Conservation (phyloP, 352 stramenopile genomes). For the Globisporangium iwayamae region DNA sequence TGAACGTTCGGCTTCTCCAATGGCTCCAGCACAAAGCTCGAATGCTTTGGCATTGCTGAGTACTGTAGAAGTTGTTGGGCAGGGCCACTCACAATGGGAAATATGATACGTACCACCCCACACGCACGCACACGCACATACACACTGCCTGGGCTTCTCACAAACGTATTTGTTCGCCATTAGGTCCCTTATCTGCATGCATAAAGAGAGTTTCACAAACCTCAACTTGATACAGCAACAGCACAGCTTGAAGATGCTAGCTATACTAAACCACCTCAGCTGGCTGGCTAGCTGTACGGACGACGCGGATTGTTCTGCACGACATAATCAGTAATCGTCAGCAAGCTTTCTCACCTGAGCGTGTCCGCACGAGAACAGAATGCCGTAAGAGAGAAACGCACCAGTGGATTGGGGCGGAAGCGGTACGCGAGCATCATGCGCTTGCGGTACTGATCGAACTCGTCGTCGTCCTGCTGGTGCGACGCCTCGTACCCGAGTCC, state of each 20-base stretch:
- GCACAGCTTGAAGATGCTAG: background rate
- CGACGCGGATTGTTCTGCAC: constrained; percentile 19
- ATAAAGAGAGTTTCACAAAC: background rate
- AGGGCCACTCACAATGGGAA: no score
- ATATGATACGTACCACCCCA: no score
- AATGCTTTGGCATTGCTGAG: no score
- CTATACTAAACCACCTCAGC: background rate
- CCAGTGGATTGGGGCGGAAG: constrained; percentile 23
- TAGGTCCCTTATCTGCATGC: background rate
- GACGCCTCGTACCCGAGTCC: constrained; percentile 6
- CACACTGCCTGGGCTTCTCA: no score
- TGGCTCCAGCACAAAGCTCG: no score
- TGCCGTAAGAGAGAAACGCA: background rate
- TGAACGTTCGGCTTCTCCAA: background rate
- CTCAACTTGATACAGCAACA: background rate
- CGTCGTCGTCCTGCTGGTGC: constrained; percentile 15
- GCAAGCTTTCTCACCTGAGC: no score
- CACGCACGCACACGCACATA: no score
- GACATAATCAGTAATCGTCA: no score
- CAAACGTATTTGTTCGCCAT: background rate
- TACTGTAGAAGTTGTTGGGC: no score
- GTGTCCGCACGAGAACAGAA: no score
- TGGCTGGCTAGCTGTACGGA: constrained; percentile 15
- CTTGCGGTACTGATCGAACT: constrained; percentile 27
- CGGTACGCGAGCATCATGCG: constrained; percentile 25